These are phyloP conservation scores for Fusarium multiceps DNA, from an alignment of 2,329 filamentous ascomycete genomes.

Conservation along the genomic window DNA sequence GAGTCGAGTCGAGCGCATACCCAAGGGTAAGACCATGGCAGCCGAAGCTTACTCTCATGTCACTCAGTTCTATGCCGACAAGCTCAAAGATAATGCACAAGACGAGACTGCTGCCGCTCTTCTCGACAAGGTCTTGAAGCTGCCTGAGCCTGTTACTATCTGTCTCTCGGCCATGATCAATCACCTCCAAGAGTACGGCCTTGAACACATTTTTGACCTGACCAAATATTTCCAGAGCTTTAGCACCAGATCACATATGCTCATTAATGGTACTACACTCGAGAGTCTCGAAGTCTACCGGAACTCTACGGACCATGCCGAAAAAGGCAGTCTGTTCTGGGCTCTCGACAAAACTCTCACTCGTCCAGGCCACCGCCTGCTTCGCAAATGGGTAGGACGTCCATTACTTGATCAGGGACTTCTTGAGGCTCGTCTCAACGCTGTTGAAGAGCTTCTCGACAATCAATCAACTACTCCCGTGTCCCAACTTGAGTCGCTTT, in stretches of 20 bases:
- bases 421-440: constrained; percentile 82
- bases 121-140: constrained; percentile 85
- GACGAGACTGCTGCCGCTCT: constrained; percentile 71
- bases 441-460: constrained; percentile 86
- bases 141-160: constrained; percentile 87
- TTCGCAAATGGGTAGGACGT: constrained; percentile 94
- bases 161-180: constrained; percentile 97
- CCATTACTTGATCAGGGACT: constrained; percentile 81
- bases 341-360: constrained; percentile 92
- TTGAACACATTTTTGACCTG: constrained; percentile 94
- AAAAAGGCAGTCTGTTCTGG: constrained; percentile 94
- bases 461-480: constrained; percentile 73
- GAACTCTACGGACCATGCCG: constrained; percentile 87
- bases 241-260: constrained; percentile 92
- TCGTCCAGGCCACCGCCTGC: constrained; percentile 84
- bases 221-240: constrained; percentile 98
- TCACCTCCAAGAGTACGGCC: constrained; percentile 88
- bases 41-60: constrained; percentile 90
- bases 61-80: constrained; percentile 90
- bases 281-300: constrained; percentile 96
- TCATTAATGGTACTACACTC: constrained; percentile 93
- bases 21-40: constrained; percentile 82
- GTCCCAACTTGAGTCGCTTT: constrained; percentile 78
- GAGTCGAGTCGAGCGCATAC: constrained; percentile 83
- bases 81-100: constrained; percentile 72